Evolutionary conservation across 2,329 filamentous ascomycete species (phyloP), one percentile per base, ranked within the genome.

Genomic region (Didymella sp.): DNA sequence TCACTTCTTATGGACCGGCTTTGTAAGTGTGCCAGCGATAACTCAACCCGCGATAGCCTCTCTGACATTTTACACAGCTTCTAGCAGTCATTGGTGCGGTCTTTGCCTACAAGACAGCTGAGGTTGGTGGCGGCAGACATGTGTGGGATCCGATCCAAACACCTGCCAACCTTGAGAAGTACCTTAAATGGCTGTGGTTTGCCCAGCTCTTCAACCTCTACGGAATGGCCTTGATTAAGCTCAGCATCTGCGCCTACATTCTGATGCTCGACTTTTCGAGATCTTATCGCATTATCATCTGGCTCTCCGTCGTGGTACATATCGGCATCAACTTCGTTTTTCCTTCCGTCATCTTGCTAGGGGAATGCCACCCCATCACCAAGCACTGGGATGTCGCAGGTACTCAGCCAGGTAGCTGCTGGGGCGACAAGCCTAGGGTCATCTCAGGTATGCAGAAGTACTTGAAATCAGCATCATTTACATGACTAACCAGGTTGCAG

Each of bases 241-340:
- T 69, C n/a, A 69, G 67, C 48, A 67, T 71, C 5, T 69, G 67
- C 37, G 61, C 67, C 21, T 71, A 69, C 46, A 66, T 71, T 27
- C 55, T 69, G 44, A 66, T 63, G 61, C 52, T 71, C 27, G 64
- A 71, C 17, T 71, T 71, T 22, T 67, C 68, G 1, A 60, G 45
- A 40, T 42, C 37, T 1, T 71, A 68, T 15, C 60, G 66, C 9
- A 56, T 67, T 7, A 30, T 67, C 8, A 68, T 70, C 1, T 70
- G 66, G 67, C 22, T 55, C 7, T 68, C 66, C 9, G 42, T 70
- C 1, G 58, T 66, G 1, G 8, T 70, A 13, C 65, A 69, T 44
- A 4, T 71, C 1, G 58, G 56, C 1, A 33, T 68, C 25, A 70
- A 70, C 31, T 58, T 70, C n/a, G 55, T 69, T 9, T 68, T 70